These are phyloP conservation scores for Pseudisothecium myosuroides DNA, from an alignment of 225 moss, liverwort and hornwort genomes.

Conservation along the genomic window DNA sequence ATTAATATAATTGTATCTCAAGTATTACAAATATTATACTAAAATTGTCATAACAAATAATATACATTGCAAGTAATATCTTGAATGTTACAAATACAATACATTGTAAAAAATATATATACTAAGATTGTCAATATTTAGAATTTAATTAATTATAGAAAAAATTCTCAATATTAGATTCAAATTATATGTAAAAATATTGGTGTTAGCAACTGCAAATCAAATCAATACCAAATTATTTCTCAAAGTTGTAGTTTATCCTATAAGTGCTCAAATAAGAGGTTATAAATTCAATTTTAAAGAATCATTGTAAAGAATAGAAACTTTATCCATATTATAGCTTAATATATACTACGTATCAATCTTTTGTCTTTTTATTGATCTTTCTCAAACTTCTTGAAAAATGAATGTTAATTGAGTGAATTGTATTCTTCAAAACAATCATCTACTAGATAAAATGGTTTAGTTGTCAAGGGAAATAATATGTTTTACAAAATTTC, in stretches of 20 bases:
- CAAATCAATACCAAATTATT: not conserved
- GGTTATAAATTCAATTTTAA: not conserved
- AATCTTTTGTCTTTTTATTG: not conserved
- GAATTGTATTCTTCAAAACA: no score
- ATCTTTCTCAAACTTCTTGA: not conserved
- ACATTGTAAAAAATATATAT: not conserved
- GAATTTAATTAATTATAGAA: not conserved
- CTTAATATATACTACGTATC: not conserved
- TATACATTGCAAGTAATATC: not conserved
- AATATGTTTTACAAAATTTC: not conserved
- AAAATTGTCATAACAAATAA: not conserved
- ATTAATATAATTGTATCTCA: not conserved
- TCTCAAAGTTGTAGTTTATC: not conserved
- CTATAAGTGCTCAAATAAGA: not conserved
- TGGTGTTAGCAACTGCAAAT: not conserved
- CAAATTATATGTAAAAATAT: not conserved
- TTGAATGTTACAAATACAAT: not conserved
- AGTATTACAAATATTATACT: not conserved
- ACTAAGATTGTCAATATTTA: not conserved
- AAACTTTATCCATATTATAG: not conserved
- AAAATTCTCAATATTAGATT: not conserved
- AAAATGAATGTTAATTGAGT: not conserved
- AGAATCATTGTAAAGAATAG: not conserved
- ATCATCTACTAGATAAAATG: not conserved
- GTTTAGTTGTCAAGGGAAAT: fast-evolving